Base-by-base conservation (phyloP, 306 rosid species). In the Cucumis sativus region DNA sequence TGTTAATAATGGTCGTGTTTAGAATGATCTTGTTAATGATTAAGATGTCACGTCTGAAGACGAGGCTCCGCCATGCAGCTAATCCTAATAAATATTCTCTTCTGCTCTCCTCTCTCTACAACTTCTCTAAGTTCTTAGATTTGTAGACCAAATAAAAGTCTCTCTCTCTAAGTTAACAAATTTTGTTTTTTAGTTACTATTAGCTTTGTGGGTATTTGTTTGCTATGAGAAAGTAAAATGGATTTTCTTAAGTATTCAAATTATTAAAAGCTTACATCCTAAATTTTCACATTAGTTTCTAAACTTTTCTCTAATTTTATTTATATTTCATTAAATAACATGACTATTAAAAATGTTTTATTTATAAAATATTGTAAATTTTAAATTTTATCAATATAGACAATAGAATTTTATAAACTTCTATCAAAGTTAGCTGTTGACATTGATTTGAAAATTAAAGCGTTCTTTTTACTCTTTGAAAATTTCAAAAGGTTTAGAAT, bases 131-230 rank as follows among this genome's bases (percentile, higher is more conserved):
- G 55, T 4, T 47, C 5, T 3, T 2, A 47, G 52, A 25, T 67
- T 52, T 72, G 77, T 10, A 40, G 67, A 58, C 49, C 33, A 49
- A 79, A 82, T 66, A 82, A 82, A 73, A 74, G 15, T 6, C 4
- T 67, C 16, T 40, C 68, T 30, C 68, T 62, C 69, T 28, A 28
- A 28, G 30, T 28, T 28, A 28, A 28, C 30, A 3, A 28, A 28
- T 0, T 28, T 28, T 28, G 30, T 28, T 28, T 28, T 23, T 28
- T 28, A 28, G 30, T 35, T 33, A 15, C 69, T 35, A 10, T 35
- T 17, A 13, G 10, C 67, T 61, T 14, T 65, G 47, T 65, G 25
- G 49, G 17, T 40, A 67, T 67, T 67, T 40, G 73, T 40, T 17
- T 67, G 73, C 14, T 41, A 40, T 1, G 49, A 43, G 2, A 43